A percentile compares a stretch with the other conserved stretches of the same genome.
These are phyloP conservation scores for Amphichorda felina DNA, from an alignment of 2,329 filamentous ascomycete genomes.

Conservation along the genomic window DNA sequence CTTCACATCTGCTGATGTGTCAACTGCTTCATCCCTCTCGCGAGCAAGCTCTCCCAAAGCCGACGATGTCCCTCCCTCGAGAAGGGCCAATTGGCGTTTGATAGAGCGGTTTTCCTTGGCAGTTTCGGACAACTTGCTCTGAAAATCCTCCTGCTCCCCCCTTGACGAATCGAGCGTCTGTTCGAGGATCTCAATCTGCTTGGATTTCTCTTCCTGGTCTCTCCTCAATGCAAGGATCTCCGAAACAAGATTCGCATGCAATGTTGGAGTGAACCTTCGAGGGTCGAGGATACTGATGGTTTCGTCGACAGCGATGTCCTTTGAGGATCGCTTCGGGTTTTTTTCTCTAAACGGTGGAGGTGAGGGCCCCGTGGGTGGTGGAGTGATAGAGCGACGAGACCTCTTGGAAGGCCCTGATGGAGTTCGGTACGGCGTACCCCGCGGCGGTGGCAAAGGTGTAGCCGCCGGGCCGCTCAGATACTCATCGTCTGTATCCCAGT, in stretches of 20 bases:
- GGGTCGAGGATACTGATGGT: constrained; percentile 70
- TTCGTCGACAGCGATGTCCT: constrained; percentile 54
- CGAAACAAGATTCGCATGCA: constrained; percentile 88
- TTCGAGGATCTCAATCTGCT: constrained; percentile 78
- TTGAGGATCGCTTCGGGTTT: constrained; percentile 37
- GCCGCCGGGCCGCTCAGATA: constrained; percentile 38
- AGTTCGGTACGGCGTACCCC: constrained; percentile 60
- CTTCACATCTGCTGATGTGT: constrained; percentile 58
- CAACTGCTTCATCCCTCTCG: constrained; percentile 77
- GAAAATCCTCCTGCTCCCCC: constrained; percentile 63
- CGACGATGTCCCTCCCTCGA: constrained; percentile 81
- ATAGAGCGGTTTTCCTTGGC: constrained; percentile 68
- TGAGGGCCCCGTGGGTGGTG: constrained; percentile 46
- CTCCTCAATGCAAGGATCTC: constrained; percentile 81
- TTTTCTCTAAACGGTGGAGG: constrained; percentile 36
- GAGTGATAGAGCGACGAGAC: constrained; percentile 57
- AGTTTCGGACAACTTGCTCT: constrained; percentile 46
- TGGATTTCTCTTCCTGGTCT: constrained; percentile 83
- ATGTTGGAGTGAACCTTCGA: constrained; percentile 82
- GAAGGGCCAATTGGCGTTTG: constrained; percentile 73
- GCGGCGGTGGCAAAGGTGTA: constrained; percentile 55
- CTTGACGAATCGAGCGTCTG: constrained; percentile 56
- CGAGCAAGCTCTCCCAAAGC: constrained; percentile 72
- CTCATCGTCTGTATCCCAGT: constrained; percentile 54
- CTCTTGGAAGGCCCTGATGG: constrained; percentile 51